phyloP scores from a whole-genome alignment of 768 basidiomycete genomes.

The Hypholoma fasciculare region DNA sequence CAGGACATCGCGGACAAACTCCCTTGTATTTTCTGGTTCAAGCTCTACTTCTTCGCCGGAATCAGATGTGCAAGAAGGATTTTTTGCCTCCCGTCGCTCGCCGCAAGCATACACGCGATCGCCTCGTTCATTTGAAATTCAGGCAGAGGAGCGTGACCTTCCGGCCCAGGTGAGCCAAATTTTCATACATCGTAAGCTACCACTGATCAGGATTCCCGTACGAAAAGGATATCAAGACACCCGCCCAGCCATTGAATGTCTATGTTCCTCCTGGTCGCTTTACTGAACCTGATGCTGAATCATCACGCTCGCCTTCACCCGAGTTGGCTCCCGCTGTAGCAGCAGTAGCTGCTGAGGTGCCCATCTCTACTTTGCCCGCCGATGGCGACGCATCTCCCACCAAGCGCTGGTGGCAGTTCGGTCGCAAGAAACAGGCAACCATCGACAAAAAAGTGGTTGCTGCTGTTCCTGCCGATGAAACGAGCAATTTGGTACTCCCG shows the following conservation, averaged over 20 bases:
- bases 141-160: not conserved
- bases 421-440: slow-evolving; percentile 2
- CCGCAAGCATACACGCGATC: not conserved
- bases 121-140: not conserved
- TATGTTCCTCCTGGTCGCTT: slow-evolving; percentile 1
- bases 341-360: not conserved
- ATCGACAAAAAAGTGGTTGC: not conserved
- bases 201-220: not conserved
- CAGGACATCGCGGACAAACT: not conserved
- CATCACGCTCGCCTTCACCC: not conserved
- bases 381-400: not conserved
- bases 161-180: not conserved
- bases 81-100: not conserved
- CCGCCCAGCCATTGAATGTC: not conserved
- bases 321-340: not conserved
- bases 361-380: not conserved
- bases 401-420: not conserved
- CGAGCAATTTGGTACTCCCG: not conserved
- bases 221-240: not conserved
- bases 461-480: not conserved
- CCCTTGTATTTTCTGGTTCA: not conserved
- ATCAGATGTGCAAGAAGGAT: not conserved
- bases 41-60: not conserved
- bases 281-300: not conserved
- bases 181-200: not conserved